A percentile compares a stretch with the other conserved stretches of the same genome.
phyloP scores from a whole-genome alignment of 441 rosid genomes.

The Euphorbia corollata region DNA sequence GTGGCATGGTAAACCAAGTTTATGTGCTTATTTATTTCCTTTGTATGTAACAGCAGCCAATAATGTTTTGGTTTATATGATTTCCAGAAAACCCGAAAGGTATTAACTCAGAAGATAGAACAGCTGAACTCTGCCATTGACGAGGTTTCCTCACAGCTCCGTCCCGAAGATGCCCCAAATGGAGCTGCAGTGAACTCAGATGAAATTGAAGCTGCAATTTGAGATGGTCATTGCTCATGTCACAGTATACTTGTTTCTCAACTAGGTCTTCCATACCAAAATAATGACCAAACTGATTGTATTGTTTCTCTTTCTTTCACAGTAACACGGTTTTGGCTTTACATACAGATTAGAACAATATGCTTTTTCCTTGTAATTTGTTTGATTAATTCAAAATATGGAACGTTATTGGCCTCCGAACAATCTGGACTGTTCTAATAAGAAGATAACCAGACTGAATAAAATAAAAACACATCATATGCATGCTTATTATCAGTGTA shows the following conservation, averaged over 20 bases:
- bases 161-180: conserved; percentile 40
- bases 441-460: neutral
- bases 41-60: neutral
- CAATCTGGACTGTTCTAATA: no score
- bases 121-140: conserved; percentile 49
- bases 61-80: no score
- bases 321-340: neutral
- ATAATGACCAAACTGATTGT: conserved; percentile 21
- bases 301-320: conserved; percentile 1
- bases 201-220: conserved; percentile 57
- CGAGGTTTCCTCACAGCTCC: conserved; percentile 42
- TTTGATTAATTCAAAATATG: no score
- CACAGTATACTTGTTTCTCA: conserved; percentile 15
- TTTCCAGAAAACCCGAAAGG: conserved; percentile 63
- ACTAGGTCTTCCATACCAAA: conserved; percentile 15
- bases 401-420: neutral
- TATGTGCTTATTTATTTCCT: no score
- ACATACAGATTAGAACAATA: neutral
- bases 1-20: no score
- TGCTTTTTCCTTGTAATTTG: no score
- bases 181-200: conserved; percentile 48
- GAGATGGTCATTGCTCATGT: conserved; percentile 20
- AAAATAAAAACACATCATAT: neutral
- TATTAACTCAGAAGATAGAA: conserved; percentile 39
- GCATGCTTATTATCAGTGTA: no score